A percentile compares a stretch with the other conserved stretches of the same genome.
These are phyloP conservation scores for Beauveria sp. DNA, from an alignment of 2,329 filamentous ascomycete species.

Conservation along the genomic window DNA sequence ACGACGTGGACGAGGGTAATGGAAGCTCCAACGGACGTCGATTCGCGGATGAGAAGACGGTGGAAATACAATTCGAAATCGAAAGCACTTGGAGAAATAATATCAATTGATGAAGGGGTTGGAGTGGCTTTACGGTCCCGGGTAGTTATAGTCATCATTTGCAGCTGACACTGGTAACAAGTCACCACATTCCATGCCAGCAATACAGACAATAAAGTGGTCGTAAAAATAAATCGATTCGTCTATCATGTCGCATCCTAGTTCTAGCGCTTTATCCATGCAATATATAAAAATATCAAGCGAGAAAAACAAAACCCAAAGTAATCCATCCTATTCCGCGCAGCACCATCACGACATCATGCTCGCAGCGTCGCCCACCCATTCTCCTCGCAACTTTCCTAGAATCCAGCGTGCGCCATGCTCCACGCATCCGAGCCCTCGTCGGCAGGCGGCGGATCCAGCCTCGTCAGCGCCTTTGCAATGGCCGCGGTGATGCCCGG, in stretches of 20 bases:
- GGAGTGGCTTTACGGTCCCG: too few relatives aligned
- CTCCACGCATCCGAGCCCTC: background rate
- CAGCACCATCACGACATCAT: too few relatives aligned
- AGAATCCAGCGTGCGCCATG: background rate
- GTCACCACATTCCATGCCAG: background rate
- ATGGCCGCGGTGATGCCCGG: slow-evolving; percentile 22
- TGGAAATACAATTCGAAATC: too few relatives aligned
- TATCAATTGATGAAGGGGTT: too few relatives aligned
- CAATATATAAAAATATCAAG: background rate
- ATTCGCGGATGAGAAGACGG: too few relatives aligned
- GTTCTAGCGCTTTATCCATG: background rate
- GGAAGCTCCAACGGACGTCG: background rate
- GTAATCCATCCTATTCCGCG: too few relatives aligned
- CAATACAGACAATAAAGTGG: background rate
- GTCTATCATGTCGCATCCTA: background rate
- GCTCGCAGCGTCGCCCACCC: too few relatives aligned
- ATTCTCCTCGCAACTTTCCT: background rate
- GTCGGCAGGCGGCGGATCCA: slow-evolving; percentile 1
- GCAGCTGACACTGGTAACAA: too few relatives aligned
- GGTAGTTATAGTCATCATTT: too few relatives aligned
- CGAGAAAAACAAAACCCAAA: background rate
- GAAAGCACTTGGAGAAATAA: too few relatives aligned
- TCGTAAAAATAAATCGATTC: background rate
- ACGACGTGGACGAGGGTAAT: background rate
- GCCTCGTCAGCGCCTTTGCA: slow-evolving; percentile 6